Evolutionary conservation across 2,329 filamentous ascomycete genomes (phyloP), one percentile per base, ranked within the genome.

Genomic region (Beauveria australis): DNA sequence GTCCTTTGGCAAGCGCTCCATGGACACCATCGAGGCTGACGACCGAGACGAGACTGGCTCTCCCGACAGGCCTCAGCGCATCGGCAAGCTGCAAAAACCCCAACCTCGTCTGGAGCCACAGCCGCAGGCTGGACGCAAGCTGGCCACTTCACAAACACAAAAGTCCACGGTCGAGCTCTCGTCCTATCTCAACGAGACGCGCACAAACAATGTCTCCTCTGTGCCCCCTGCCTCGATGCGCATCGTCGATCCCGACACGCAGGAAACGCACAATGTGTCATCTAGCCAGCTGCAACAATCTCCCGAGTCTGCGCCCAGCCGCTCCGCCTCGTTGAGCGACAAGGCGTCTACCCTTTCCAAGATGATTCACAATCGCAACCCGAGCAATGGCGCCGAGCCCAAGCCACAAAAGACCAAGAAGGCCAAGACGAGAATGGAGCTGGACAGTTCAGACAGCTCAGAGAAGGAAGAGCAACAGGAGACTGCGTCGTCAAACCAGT

Each of bases 61-160:
- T 1, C 73, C 76, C 24, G 81, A 84, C 7, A 80, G 76, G 67
- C 74, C 79, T 10, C 84, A 87, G 65, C 79, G 85, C 62, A 79
- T 82, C 60, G 85, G 82, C 75, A 92, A 91, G 71, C 76, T 91
- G 57, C 88, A 91, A 68, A 92, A 92, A 72, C 81, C 82, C 60
- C 81, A 81, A 61, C 80, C 82, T 1, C 72, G 79, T 53, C 72
- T 68, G 10, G 81, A 82, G 60, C 72, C 77, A 8, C 81, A 79
- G 5, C 75, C 47, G 24, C 48, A 59, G 43, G 22, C 49, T 3
- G 52, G 75, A 22, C 73, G 74, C 30, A 82, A 78, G 66, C 63
- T 72, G 10, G 66, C 67, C 26, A 62, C 67, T 30, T 67, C 69
- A 5, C 63, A 66, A 10, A 64, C 66, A 4, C 70, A 72, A 44